A percentile compares a stretch with the other conserved stretches of the same genome.
These are phyloP conservation scores for Sugiyamaella chiloensis DNA, from an alignment of 805 yeast genomes.

Conservation along the genomic window DNA sequence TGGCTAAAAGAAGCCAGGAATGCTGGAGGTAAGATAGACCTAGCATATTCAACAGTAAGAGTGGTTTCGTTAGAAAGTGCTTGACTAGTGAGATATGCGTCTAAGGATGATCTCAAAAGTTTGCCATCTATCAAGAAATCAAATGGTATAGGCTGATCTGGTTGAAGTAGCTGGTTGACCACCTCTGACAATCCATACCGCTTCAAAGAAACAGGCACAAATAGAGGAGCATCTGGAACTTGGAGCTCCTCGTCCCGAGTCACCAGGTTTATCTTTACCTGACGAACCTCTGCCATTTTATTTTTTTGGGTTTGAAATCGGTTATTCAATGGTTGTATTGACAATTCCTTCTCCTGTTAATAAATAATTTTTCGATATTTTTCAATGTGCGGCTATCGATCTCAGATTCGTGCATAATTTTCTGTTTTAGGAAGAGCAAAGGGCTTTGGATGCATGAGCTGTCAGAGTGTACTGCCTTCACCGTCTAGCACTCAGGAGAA, in stretches of 20 bases:
- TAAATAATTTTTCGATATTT: neutral
- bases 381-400: conserved; percentile 4
- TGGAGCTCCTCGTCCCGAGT: conserved; percentile 77
- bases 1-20: conserved; percentile 82
- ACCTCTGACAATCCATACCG: conserved; percentile 93
- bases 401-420: too few relatives aligned
- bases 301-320: too few relatives aligned
- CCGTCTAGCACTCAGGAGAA: too few relatives aligned
- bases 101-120: conserved; percentile 70
- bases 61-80: conserved; percentile 82
- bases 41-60: conserved; percentile 79
- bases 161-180: conserved; percentile 77
- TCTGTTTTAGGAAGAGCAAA: too few relatives aligned
- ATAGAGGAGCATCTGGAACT: conserved; percentile 76
- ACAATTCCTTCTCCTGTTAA: too few relatives aligned
- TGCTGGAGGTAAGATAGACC: conserved; percentile 93
- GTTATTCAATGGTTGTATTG: too few relatives aligned
- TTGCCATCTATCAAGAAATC: conserved; percentile 89
- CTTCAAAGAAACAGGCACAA: conserved; percentile 80
- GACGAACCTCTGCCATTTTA: conserved; percentile 30
- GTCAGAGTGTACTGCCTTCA: too few relatives aligned
- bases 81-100: conserved; percentile 69
- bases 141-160: conserved; percentile 72
- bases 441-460: too few relatives aligned
- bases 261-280: conserved; percentile 69